Percentiles rank a stretch among this genome's conserved stretches.
Evolutionary conservation across 495 filamentous ascomycete genomes (phyloP).

Genomic region (Penicillium maclennaniae): DNA sequence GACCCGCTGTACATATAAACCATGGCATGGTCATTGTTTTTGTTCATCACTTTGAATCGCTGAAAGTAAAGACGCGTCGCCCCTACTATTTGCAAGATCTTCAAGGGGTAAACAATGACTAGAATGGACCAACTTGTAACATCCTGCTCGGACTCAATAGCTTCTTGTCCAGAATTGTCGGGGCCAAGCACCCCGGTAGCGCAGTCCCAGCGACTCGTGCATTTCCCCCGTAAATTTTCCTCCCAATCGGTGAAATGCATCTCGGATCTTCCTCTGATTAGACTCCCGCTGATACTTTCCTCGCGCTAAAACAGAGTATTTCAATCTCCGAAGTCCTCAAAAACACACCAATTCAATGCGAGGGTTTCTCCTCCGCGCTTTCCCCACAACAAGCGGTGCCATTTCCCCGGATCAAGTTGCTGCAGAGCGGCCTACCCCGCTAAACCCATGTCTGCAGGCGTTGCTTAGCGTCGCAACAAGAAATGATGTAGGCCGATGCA

Average conservation of each 20-base stretch:
- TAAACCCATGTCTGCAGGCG: not conserved
- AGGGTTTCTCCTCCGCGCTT: not conserved
- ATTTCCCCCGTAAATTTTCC: slow-evolving; percentile 30
- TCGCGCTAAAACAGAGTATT: slow-evolving; percentile 2
- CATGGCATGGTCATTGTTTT: slow-evolving; percentile 13
- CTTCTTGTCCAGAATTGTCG: not conserved
- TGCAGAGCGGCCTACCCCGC: slow-evolving; percentile 16
- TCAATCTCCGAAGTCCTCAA: slow-evolving; percentile 11
- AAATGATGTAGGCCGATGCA: not conserved
- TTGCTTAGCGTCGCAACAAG: slow-evolving; percentile 9
- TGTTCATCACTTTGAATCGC: not conserved
- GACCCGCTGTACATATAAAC: slow-evolving; percentile 29
- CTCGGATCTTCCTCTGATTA: not conserved
- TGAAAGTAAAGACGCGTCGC: not conserved
- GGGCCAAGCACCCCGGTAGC: not conserved
- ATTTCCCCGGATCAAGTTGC: slow-evolving; percentile 21
- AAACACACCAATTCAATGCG: slow-evolving; percentile 3
- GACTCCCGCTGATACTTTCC: no score
- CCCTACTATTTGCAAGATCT: not conserved
- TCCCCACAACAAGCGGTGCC: slow-evolving; percentile 14
- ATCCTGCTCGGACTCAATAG: not conserved
- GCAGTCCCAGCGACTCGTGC: not conserved
- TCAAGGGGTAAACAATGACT: not conserved
- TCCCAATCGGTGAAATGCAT: slow-evolving; percentile 31
- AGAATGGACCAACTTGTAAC: not conserved